A percentile compares a stretch with the other conserved stretches of the same genome.
Conservation (phyloP, 2,329 filamentous ascomycete species). For the Botrytis porri region DNA sequence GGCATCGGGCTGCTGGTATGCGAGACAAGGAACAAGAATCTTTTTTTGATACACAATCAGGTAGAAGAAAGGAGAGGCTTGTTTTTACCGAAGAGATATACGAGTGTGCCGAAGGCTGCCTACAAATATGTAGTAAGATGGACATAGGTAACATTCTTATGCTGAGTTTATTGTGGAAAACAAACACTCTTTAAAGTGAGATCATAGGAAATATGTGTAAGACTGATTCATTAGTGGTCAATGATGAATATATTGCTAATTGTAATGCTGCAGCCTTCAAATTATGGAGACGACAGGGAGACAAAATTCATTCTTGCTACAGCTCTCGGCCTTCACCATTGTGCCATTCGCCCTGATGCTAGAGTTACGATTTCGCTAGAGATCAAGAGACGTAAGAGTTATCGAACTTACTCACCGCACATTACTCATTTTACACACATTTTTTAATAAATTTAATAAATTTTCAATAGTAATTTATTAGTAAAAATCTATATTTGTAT, state of each 20-base stretch:
- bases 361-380: background rate
- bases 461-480: no score
- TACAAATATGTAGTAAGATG: slow-evolving; percentile 39
- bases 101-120: slow-evolving; percentile 38
- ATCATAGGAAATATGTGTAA: slow-evolving; percentile 40
- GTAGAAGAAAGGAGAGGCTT: slow-evolving; percentile 28
- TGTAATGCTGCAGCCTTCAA: slow-evolving; percentile 28
- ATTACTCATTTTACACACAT: no score
- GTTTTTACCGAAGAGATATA: slow-evolving; percentile 34
- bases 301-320: slow-evolving; percentile 37
- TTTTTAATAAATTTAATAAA: no score
- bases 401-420: no score
- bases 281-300: slow-evolving; percentile 42
- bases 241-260: background rate
- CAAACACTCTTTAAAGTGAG: slow-evolving; percentile 40
- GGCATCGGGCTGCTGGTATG: slow-evolving; percentile 22
- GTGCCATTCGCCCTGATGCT: background rate
- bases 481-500: no score
- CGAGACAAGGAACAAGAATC: slow-evolving; percentile 26
- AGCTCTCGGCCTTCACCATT: background rate
- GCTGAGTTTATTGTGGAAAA: slow-evolving; percentile 34
- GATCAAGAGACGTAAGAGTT: background rate
- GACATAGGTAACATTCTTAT: background rate
- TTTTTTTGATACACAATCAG: slow-evolving; percentile 32
- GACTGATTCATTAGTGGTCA: background rate